Conservation (phyloP, 2,329 filamentous ascomycete genomes). For the Colletotrichum coccodes region DNA sequence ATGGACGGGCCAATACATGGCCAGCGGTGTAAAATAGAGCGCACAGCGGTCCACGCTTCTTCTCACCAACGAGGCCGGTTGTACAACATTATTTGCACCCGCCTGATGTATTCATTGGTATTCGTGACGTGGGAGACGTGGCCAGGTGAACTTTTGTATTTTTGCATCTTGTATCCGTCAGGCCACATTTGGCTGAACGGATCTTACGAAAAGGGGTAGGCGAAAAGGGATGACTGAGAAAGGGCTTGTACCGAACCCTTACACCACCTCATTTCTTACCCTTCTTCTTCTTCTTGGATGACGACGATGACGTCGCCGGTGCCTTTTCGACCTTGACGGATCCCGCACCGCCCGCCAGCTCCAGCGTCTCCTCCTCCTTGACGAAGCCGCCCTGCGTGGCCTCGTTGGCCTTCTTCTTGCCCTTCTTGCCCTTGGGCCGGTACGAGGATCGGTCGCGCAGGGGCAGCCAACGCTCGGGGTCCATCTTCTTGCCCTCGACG, state of each 20-base stretch:
- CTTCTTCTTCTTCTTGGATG: constrained; percentile 61
- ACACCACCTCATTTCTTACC: constrained; percentile 58
- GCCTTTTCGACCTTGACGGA: constrained; percentile 73
- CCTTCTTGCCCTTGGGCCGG: constrained; percentile 90
- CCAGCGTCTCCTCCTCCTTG: constrained; percentile 76
- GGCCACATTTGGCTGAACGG: not conserved
- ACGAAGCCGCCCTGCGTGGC: constrained; percentile 88
- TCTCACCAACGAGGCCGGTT: not conserved
- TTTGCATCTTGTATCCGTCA: not conserved
- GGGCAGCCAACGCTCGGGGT: constrained; percentile 94
- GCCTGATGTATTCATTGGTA: not conserved
- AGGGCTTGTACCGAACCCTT: not conserved
- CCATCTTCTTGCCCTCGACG: constrained; percentile 81
- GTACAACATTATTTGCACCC: not conserved
- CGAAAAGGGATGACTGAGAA: not conserved
- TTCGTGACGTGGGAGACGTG: not conserved
- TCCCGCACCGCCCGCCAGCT: constrained; percentile 71
- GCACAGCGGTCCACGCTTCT: not conserved
- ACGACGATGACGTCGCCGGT: constrained; percentile 41
- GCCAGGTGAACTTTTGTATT: not conserved
- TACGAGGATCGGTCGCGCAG: constrained; percentile 90
- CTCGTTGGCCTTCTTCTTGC: constrained; percentile 82
- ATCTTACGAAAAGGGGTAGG: not conserved
- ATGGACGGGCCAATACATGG: not conserved
- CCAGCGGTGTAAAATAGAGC: constrained; percentile 5